A percentile compares a stretch with the other conserved stretches of the same genome.
Evolutionary conservation across 306 rosid genomes (phyloP).

Genomic region (Prunus mira): DNA sequence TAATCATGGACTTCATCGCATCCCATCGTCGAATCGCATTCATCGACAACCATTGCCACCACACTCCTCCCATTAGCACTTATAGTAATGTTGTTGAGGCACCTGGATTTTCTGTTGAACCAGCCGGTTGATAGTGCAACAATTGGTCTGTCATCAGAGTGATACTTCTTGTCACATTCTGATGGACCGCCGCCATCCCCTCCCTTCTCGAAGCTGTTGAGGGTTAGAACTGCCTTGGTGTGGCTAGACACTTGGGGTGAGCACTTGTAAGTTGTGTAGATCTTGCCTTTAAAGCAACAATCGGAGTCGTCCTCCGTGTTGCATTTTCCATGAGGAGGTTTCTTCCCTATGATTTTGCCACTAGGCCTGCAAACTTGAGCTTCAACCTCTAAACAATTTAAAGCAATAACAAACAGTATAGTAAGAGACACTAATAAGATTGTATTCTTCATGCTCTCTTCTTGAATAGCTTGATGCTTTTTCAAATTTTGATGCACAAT

Average conservation of each 20-base stretch:
- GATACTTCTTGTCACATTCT: constrained; percentile 35
- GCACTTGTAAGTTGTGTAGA: constrained; percentile 32
- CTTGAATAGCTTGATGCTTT: no score
- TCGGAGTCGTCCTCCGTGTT: constrained; percentile 17
- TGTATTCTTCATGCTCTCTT: no score
- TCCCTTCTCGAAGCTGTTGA: constrained; percentile 40
- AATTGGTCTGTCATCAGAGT: constrained; percentile 18
- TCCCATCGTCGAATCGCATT: constrained; percentile 54
- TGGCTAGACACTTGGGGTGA: constrained; percentile 25
- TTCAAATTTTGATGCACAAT: no score
- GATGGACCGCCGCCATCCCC: constrained; percentile 43
- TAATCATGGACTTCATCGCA: constrained; percentile 34
- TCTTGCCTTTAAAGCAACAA: constrained; percentile 29
- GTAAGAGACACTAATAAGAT: no score
- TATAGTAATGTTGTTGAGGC: constrained; percentile 25
- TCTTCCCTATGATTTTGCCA: constrained; percentile 20
- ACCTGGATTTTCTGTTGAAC: constrained; percentile 29
- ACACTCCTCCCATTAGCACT: constrained; percentile 39
- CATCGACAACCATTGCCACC: constrained; percentile 53
- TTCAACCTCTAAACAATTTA: neutral
- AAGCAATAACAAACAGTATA: neutral
- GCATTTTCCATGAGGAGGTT: constrained; percentile 12
- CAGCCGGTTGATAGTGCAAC: constrained; percentile 46
- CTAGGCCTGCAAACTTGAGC: constrained; percentile 23
- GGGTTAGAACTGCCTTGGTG: constrained; percentile 38